Evolutionary conservation across 441 rosid genomes (phyloP), one percentile per base, ranked within the genome.

Genomic region (Capsella rubella): DNA sequence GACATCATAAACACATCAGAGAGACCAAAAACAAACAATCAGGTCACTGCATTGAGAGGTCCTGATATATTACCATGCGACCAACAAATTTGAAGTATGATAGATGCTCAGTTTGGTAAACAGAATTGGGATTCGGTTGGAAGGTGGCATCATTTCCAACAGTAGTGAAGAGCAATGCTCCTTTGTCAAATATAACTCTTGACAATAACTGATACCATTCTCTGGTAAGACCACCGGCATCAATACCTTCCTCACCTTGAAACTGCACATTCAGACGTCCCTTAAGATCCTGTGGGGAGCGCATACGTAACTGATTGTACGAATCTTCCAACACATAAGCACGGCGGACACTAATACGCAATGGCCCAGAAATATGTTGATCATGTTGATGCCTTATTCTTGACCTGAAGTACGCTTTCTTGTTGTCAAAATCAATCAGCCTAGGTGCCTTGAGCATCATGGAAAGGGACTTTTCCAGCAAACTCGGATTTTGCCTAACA

Each of bases 161-260:
- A 28, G 97, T 93, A 45, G 99, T 91, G 82, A 93, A 96, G 51
- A 93, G 97, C 83, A 96, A 82, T 25, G 99, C 95, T 59, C 96
- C 96, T 85, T 90, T 93, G 84, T 93, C 98, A 71, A 96, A 96
- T 75, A 96, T 87, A 60, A 96, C 97, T 84, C 99, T 93, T 1
- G 99, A 93, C 72, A 96, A 79, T 71, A 96, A 77, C 72, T 96
- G 99, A 88, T 96, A 96, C 99, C 98, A 96, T 80, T 96, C 99
- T 77, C 99, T 84, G 6, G 98, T 96, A 77, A 96, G 86, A 47
- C 99, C 99, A 40, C 99, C 99, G 45, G 99, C 99, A 88, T 96
- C 99, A 78, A 96, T 91, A 68, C 99, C 99, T 82, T 96, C 99
- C 69, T 96, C 99, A 76, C 97, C 98, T 84, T 93, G 99, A 82